Base-by-base conservation (phyloP, 2,329 filamentous ascomycete species). In the Elsinoe arachidis region DNA sequence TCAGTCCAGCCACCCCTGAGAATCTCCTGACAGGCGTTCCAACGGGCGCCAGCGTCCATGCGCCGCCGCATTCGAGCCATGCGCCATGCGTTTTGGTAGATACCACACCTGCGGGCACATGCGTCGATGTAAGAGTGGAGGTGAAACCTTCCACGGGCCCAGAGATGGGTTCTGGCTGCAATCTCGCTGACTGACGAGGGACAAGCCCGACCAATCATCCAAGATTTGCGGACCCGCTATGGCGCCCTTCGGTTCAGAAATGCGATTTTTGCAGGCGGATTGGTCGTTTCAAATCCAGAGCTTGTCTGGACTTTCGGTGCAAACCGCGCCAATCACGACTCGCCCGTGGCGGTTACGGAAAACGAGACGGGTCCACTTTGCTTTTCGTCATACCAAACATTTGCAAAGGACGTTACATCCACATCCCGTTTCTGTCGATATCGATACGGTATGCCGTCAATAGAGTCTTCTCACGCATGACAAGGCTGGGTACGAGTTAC, bases 1-100 rank as follows among this genome's bases (percentile, higher is more conserved):
- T 53, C 49, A 53, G 49, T 53, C 49, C 49, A 53, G 49, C 49
- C 49, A 53, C 49, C 49, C 49, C 49, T 53, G 26, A 35, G 26
- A 33, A 53, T 53, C 49, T 53, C 49, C 49, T 53, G 49, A 53
- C 33, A 35, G 19, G 49, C 19, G 41, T 23, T 46, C 41, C 41
- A 53, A 39, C 49, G 49, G 26, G 49, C 49, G 49, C 49, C 49
- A 53, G 38, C 49, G 49, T 23, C 34, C 17, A 30, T 46, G 41
- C 41, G 41, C 41, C 41, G 41, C 41, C 19, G 17, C 17, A 17
- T 23, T 44, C 17, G 41, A 44, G 41, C 41, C 41, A 44, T 44
- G 41, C 17, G 17, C 41, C 41, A 46, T 23, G n/a, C 19, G 26
- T 46, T 19, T 2, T 23, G 19, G 41, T 46, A 46, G n/a, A 46